Conservation (phyloP, 495 filamentous ascomycete genomes). For the Penicillium psychrofluorescens region DNA sequence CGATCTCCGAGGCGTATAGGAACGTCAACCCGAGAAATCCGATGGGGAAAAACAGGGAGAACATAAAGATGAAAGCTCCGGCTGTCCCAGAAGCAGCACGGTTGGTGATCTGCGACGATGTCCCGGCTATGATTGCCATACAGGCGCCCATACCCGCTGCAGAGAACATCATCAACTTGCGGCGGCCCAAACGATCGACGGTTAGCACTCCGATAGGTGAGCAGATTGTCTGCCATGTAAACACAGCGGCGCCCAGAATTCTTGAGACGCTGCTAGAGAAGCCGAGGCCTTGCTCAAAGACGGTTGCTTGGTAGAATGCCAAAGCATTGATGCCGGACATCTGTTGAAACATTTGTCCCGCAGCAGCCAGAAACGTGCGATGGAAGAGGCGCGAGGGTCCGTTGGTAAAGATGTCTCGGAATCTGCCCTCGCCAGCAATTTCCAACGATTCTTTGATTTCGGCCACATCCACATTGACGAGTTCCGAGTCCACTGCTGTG, state of each 20-base stretch:
- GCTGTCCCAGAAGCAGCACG: slow-evolving; percentile 29
- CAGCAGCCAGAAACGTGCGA: slow-evolving; percentile 17
- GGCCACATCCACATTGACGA: slow-evolving; percentile 22
- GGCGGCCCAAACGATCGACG: slow-evolving; percentile 48
- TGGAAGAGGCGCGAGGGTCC: slow-evolving; percentile 19
- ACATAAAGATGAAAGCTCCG: slow-evolving; percentile 51
- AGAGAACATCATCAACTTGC: slow-evolving; percentile 44
- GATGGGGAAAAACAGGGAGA: slow-evolving; percentile 53
- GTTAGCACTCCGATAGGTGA: slow-evolving; percentile 42
- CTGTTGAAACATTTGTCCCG: slow-evolving; percentile 26
- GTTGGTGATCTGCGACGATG: slow-evolving; percentile 29
- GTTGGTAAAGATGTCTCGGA: slow-evolving; percentile 16
- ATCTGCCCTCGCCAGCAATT: slow-evolving; percentile 10
- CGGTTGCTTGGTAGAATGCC: slow-evolving; percentile 24
- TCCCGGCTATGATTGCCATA: slow-evolving; percentile 42
- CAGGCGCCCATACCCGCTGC: slow-evolving; percentile 41
- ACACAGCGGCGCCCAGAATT: slow-evolving; percentile 25
- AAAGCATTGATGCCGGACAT: slow-evolving; percentile 34
- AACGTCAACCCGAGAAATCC: slow-evolving; percentile 54
- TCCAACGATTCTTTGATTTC: slow-evolving; percentile 30
- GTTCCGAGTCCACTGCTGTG: slow-evolving; percentile 9
- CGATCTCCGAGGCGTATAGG: slow-evolving; percentile 51
- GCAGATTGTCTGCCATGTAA: slow-evolving; percentile 47
- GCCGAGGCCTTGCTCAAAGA: slow-evolving; percentile 27
- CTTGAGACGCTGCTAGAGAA: slow-evolving; percentile 16